Base-by-base conservation (phyloP, 192 early-diverging fungal genomes). In the Backusella sp. region DNA sequence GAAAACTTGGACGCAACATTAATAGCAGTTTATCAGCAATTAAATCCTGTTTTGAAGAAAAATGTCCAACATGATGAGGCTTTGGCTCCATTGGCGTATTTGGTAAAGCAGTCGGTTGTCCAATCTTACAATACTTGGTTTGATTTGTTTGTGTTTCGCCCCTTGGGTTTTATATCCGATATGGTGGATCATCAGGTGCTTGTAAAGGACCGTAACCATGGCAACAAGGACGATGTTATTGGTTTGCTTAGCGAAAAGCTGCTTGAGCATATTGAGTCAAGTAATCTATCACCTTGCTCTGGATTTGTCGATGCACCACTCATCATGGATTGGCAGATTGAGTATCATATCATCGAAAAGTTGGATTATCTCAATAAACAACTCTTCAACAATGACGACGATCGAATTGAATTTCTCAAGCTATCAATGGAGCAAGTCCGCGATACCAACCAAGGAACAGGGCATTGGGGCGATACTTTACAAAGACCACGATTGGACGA, bases 251-350 rank as follows among this genome's bases (percentile, higher is more conserved):
- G 84, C 73, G 79, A 87, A 28, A 73, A 88, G 23, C 52, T 93
- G 17, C 75, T 93, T 21, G 73, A 73, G 7, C 80, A 94, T 17
- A 84, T 96, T 75, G 92, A 96, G 42, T 71, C 80, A n/a, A 87
- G 89, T 37, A 83, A 80, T 6, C 79, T 92, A 17, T 86, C 86
- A 9, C 77, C 87, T 4, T 80, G 90, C 23, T 56, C 68, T 4
- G 90, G 90, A 12, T 89, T 95, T 73, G 66, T 74, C 1, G 88
- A 92, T 74, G 95, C 94, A 1, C 94, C 96, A n/a, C 83, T 96
- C 71, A 78, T 96, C 41, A 80, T 97, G 17, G 96, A 97, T 78
- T 79, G 96, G 34, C 93, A 97, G 80, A 86, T 95, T 41, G 86
- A 93, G 53, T 91, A 88, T 65, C 81, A 86, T n/a, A 59, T 95